These are phyloP conservation scores for Entonaema liquescens DNA, from an alignment of 495 filamentous ascomycete genomes.

Conservation along the genomic window DNA sequence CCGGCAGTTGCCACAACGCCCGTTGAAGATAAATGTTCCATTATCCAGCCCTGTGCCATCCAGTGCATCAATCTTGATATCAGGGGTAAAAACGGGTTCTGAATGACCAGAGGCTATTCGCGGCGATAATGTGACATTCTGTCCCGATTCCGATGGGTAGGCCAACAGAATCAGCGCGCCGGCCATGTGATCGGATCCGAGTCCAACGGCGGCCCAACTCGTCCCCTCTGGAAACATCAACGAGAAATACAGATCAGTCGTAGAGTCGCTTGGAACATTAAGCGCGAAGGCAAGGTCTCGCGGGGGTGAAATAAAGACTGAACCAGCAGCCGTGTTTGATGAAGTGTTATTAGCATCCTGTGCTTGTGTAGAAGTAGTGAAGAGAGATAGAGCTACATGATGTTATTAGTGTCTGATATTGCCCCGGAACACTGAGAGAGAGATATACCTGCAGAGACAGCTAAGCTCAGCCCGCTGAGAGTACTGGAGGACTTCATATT, in stretches of 20 bases:
- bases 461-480: conserved; percentile 36
- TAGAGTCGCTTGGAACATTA: conserved; percentile 51
- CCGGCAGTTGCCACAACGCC: conserved; percentile 59
- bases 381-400: conserved; percentile 20
- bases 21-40: conserved; percentile 56
- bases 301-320: conserved; percentile 49
- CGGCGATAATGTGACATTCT: conserved; percentile 61
- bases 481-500: conserved; percentile 34
- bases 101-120: conserved; percentile 54
- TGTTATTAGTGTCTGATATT: conserved; percentile 19
- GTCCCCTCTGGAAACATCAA: conserved; percentile 53
- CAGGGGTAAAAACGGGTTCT: conserved; percentile 57
- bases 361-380: conserved; percentile 24
- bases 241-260: conserved; percentile 58
- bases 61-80: conserved; percentile 51
- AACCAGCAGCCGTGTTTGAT: conserved; percentile 31
- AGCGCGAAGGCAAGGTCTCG: conserved; percentile 57
- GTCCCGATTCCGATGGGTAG: conserved; percentile 55
- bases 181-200: conserved; percentile 60
- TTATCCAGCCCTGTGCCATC: conserved; percentile 55
- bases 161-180: conserved; percentile 61
- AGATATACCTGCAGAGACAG: conserved; percentile 21
- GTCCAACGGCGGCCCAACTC: conserved; percentile 61
- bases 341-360: conserved; percentile 21
- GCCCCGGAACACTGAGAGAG: background rate